Percentiles rank a stretch among this genome's conserved stretches.
Evolutionary conservation across 179 eudicot genomes (phyloP).

Genomic region (Amaranthus tricolor): DNA sequence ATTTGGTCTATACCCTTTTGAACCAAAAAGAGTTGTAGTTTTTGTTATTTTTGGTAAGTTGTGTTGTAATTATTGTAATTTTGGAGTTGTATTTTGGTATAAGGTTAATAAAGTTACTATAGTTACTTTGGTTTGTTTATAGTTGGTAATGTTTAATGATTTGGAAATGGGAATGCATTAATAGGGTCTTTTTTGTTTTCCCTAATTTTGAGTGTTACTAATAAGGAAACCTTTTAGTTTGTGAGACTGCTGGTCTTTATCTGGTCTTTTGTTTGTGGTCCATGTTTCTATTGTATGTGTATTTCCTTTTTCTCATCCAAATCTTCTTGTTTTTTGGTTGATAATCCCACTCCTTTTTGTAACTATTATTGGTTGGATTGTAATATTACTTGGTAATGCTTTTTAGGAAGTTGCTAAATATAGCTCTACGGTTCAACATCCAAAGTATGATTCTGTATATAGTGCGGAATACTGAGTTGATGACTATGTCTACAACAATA

Average conservation of each 20-base stretch:
- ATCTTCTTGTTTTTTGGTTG: no score
- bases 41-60: conserved; percentile 16
- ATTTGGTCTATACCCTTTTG: no score
- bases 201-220: conserved; percentile 13
- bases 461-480: no score
- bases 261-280: conserved; percentile 25
- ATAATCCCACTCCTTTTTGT: background rate
- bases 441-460: no score
- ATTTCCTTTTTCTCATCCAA: background rate
- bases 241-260: conserved; percentile 25
- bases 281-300: background rate
- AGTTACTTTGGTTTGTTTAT: conserved; percentile 3
- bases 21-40: background rate
- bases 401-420: background rate
- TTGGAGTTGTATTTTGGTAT: background rate
- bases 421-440: background rate
- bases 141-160: conserved; percentile 7
- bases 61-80: background rate
- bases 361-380: background rate
- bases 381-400: conserved; percentile 8
- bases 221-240: conserved; percentile 30
- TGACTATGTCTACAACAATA: no score
- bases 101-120: conserved; percentile 6
- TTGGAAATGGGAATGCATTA: conserved; percentile 13
- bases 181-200: conserved; percentile 16